phyloP scores from a whole-genome alignment of 805 yeast species.

The Maudiozyma saulgeensis region DNA sequence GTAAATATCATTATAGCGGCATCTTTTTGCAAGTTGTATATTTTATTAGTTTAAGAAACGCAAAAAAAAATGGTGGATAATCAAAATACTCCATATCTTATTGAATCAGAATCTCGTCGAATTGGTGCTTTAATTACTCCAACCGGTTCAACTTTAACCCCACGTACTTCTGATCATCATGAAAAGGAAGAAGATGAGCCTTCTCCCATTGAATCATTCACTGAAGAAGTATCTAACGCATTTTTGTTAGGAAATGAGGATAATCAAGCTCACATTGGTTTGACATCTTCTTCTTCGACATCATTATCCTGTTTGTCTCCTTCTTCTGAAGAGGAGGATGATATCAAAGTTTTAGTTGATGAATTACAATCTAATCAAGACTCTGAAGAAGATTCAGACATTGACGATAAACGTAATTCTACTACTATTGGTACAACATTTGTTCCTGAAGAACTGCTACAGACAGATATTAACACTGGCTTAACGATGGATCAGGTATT shows the following conservation, averaged over 20 bases:
- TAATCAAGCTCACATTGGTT: too few species aligned
- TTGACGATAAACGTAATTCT: constrained; percentile 35
- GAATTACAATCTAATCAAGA: constrained; percentile 65
- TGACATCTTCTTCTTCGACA: too few species aligned
- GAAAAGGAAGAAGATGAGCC: neutral
- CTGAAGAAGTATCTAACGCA: neutral
- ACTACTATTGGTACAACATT: constrained; percentile 57
- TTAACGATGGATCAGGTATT: constrained; percentile 66
- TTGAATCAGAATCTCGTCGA: neutral
- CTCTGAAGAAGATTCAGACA: constrained; percentile 40
- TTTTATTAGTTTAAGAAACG: too few species aligned
- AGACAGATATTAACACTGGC: constrained; percentile 73
- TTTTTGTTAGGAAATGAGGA: neutral
- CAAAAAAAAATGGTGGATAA: too few species aligned
- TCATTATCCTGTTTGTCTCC: neutral
- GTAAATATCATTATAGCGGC: too few species aligned
- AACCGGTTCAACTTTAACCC: neutral
- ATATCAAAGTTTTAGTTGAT: constrained; percentile 60
- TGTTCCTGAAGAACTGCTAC: constrained; percentile 76
- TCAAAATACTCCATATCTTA: too few species aligned
- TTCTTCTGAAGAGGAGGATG: constrained; percentile 37
- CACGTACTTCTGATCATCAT: neutral
- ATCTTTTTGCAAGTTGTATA: too few species aligned
- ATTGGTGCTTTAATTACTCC: neutral
- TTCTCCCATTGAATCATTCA: neutral